These are phyloP conservation scores for Leishmania tropica DNA, from an alignment of 208 protist genomes.

Conservation along the genomic window DNA sequence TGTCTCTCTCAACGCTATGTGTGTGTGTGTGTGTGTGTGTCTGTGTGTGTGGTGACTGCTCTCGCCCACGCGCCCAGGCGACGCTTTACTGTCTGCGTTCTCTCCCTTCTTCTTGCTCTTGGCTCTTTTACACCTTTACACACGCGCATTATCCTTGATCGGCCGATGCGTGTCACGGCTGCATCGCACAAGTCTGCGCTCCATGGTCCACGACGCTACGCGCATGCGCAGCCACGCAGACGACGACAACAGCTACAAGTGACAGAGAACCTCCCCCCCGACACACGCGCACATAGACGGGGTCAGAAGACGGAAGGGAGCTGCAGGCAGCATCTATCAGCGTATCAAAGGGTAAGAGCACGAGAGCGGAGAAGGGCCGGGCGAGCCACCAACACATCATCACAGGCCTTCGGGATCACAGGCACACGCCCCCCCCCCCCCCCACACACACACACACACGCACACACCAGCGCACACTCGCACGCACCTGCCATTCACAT, in stretches of 20 bases:
- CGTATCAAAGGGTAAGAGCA: too few relatives aligned
- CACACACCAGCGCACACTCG: not conserved
- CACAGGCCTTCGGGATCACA: too few relatives aligned
- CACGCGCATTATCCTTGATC: not conserved
- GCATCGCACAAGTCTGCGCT: not conserved
- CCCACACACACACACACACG: not conserved
- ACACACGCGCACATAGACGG: constrained; percentile 13
- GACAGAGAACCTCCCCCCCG: not conserved
- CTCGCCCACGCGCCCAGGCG: not conserved
- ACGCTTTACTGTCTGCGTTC: not conserved
- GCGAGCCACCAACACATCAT: too few relatives aligned
- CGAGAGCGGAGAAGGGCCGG: too few relatives aligned
- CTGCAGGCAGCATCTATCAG: too few relatives aligned
- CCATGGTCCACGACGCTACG: not conserved
- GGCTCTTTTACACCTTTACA: not conserved
- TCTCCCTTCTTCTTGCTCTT: not conserved
- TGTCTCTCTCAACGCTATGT: not conserved
- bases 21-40: constrained; percentile 3
- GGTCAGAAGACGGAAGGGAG: not conserved
- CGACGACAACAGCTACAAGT: not conserved
- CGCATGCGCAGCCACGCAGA: not conserved
- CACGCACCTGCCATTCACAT: not conserved
- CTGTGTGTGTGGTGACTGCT: not conserved
- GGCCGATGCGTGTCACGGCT: not conserved
- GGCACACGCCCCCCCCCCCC: too few relatives aligned